A percentile compares a stretch with the other conserved stretches of the same genome.
Evolutionary conservation across 176 grass and related monocot species (phyloP).

Genomic region (Zoysia japonica): DNA sequence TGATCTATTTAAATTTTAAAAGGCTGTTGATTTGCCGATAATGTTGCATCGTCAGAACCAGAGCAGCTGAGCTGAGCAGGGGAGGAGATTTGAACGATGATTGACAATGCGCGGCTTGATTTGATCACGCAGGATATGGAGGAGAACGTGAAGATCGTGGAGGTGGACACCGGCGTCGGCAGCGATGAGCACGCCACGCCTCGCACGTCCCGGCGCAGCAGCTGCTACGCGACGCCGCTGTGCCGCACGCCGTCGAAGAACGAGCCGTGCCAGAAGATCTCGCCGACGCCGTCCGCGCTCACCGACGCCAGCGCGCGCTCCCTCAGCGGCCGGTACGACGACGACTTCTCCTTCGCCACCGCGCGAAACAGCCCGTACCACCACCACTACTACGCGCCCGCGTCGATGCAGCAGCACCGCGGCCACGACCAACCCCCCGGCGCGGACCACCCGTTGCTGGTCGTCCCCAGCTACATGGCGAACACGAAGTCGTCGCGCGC

Average conservation of each 20-base stretch:
- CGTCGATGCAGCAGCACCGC: slow-evolving; percentile 4
- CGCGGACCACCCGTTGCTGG: slow-evolving; percentile 44
- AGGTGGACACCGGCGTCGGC: slow-evolving; percentile 57
- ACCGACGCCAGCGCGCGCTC: slow-evolving; percentile 66
- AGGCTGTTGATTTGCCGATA: too few relatives aligned
- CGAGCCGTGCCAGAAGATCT: slow-evolving; percentile 48
- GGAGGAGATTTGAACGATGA: background rate
- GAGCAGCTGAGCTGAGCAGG: background rate
- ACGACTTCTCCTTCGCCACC: slow-evolving; percentile 69
- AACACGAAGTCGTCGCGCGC: slow-evolving; percentile 83
- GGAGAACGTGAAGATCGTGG: slow-evolving; percentile 77
- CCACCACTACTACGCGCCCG: background rate
- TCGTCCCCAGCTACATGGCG: slow-evolving; percentile 74
- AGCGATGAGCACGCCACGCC: slow-evolving; percentile 2
- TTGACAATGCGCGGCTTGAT: too few relatives aligned
- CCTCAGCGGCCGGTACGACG: slow-evolving; percentile 61
- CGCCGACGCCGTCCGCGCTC: slow-evolving; percentile 64
- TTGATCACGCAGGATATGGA: background rate
- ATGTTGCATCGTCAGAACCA: background rate
- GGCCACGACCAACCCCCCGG: background rate
- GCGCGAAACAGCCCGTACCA: slow-evolving; percentile 50
- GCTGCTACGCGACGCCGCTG: slow-evolving; percentile 55
- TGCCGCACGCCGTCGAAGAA: slow-evolving; percentile 58
- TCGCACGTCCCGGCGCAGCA: slow-evolving; percentile 47
- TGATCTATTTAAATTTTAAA: background rate